These are phyloP conservation scores for Calocybe cyanea DNA, from an alignment of 768 basidiomycete genomes.

Conservation along the genomic window DNA sequence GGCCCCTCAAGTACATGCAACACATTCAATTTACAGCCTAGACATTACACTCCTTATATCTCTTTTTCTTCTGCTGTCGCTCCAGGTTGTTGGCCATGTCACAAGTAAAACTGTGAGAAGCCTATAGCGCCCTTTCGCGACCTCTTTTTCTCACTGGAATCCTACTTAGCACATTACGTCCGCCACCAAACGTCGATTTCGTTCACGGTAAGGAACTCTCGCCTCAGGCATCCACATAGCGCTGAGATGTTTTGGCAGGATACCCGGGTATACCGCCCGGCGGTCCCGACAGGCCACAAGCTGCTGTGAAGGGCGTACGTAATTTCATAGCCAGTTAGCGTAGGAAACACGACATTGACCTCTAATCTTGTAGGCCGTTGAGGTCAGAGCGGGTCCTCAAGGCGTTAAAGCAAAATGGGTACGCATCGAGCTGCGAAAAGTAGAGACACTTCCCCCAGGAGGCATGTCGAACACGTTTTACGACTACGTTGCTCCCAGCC, in stretches of 20 bases:
- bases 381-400: constrained; percentile 70
- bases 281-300: constrained; percentile 71
- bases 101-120: constrained; percentile 41
- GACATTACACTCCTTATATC: neutral
- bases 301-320: constrained; percentile 82
- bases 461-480: constrained; percentile 67
- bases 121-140: constrained; percentile 19
- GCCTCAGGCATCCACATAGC: neutral
- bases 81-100: constrained; percentile 27
- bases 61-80: neutral
- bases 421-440: constrained; percentile 85
- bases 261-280: constrained; percentile 88
- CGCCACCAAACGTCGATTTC: constrained; percentile 87
- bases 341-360: constrained; percentile 8
- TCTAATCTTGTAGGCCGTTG: constrained; percentile 63
- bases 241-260: constrained; percentile 34
- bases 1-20: too few relatives aligned
- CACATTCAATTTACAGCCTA: too few relatives aligned
- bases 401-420: constrained; percentile 92
- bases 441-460: constrained; percentile 78
- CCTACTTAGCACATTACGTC: constrained; percentile 63
- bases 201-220: constrained; percentile 57
- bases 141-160: constrained; percentile 4
- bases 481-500: constrained; percentile 79
- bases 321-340: constrained; percentile 5